Evolutionary conservation across 1,139 yeast genomes (phyloP), one percentile per base, ranked within the genome.

Genomic region (Nakaseomyces kungkrabaensis): DNA sequence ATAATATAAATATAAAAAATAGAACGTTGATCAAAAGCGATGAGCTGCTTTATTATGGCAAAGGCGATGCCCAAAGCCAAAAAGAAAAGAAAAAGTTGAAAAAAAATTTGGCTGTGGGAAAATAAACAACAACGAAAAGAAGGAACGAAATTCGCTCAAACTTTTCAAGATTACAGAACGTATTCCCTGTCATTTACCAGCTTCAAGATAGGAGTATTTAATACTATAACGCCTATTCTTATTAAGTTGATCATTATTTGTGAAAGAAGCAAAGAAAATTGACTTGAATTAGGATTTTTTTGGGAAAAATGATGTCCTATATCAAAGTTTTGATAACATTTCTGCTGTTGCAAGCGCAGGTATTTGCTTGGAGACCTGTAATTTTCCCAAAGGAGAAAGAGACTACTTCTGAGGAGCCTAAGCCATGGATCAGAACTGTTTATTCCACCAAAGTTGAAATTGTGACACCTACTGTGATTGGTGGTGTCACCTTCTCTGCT

Each of bases 381-480:
- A 53, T 59, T 37, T 58, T 56, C 31, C 69, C 69, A 36, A 58
- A 56, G 46, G 62, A 62, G 22, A 59, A 58, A 43, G 45, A 54
- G 33, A 67, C 71, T 1, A 60, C 71, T 0, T 56, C 73, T 8
- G 73, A 69, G 37, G 59, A 70, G 0, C 81, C 79, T 9, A 71
- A 72, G 49, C 82, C 89, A 4, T 88, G 96, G 96, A 52, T 77
- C 10, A 76, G 95, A 61, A 86, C 95, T 0, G 76, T 84, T 42
- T 79, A 81, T 51, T 73, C 74, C 1, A 67, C 76, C 0, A 62
- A 74, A 7, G 71, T 63, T 10, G 94, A 85, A 63, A 73, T 85
- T 32, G 92, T 88, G 37, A 78, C 82, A 0, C 96, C 96, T 11
- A 81, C 90, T 0, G 87, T 86, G 37, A 77, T 87, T 60, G 87